phyloP scores from a whole-genome alignment of 805 yeast genomes.

The Cyberlindnera galapagoensis region DNA sequence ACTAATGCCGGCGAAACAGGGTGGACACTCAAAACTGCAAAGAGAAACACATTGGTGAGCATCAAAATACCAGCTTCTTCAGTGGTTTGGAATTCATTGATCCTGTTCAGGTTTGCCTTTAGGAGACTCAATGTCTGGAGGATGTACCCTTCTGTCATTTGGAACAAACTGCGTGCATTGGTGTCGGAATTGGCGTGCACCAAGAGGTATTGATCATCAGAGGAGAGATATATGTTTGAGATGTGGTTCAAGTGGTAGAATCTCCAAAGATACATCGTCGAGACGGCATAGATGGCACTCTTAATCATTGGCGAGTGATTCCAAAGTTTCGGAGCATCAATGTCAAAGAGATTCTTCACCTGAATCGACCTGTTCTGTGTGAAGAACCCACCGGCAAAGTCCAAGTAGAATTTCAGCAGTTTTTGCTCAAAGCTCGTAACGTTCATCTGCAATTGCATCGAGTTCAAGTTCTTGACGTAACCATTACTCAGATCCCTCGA shows the following conservation, averaged over 20 bases:
- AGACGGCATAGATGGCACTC: conserved; percentile 15
- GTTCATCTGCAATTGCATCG: conserved; percentile 13
- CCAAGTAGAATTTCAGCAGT: conserved; percentile 16
- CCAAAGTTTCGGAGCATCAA: conserved; percentile 18
- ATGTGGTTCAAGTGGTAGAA: conserved; percentile 13
- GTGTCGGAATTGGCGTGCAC: conserved; percentile 8
- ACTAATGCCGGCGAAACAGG: conserved; percentile 14
- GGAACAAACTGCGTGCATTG: conserved; percentile 6
- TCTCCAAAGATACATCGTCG: conserved; percentile 17
- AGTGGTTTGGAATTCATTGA: not conserved
- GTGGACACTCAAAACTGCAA: conserved; percentile 16
- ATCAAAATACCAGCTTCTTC: conserved; percentile 13
- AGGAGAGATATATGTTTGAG: conserved; percentile 10
- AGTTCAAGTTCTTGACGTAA: conserved; percentile 11
- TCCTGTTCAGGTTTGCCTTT: conserved; percentile 1
- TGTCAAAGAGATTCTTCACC: conserved; percentile 11
- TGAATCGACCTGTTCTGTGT: conserved; percentile 10
- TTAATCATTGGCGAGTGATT: conserved; percentile 11
- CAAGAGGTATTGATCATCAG: conserved; percentile 11
- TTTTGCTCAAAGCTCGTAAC: conserved; percentile 16
- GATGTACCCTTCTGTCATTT: conserved; percentile 13
- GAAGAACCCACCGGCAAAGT: conserved; percentile 19
- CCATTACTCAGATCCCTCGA: conserved; percentile 3
- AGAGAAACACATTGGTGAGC: conserved; percentile 15
- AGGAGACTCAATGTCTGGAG: conserved; percentile 9